These are phyloP conservation scores for Plasmodium sp. DNA, from an alignment of 169 alveolate species.

Conservation along the genomic window DNA sequence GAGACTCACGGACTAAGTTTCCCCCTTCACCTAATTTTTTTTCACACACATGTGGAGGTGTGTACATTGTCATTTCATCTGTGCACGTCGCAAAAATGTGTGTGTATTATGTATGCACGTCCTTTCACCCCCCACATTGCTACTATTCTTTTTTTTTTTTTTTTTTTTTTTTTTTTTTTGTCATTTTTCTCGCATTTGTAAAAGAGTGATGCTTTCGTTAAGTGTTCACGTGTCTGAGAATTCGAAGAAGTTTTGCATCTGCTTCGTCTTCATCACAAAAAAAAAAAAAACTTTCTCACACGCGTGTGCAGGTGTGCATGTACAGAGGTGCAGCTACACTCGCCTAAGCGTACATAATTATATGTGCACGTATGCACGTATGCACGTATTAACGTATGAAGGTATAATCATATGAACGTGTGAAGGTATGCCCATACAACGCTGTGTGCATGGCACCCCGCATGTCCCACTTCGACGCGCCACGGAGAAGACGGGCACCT, in stretches of 20 bases:
- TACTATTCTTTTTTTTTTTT: not conserved
- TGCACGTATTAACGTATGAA: too few species aligned
- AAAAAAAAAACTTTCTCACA: not conserved
- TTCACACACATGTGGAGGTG: not conserved
- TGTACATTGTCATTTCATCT: not conserved
- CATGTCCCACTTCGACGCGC: not conserved
- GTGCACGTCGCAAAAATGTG: not conserved
- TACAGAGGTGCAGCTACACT: not conserved
- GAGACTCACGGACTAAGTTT: conserved; percentile 82
- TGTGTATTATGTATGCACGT: not conserved
- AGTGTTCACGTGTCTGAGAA: not conserved
- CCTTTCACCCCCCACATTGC: not conserved
- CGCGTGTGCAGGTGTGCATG: not conserved
- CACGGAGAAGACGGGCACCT: not conserved
- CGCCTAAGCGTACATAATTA: not conserved
- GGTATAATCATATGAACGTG: too few species aligned
- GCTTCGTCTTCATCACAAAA: not conserved
- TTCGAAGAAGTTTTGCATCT: not conserved
- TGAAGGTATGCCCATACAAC: not conserved
- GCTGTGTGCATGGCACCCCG: not conserved
- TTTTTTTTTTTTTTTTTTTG: not conserved
- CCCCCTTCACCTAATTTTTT: not conserved
- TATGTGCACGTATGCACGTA: not conserved
- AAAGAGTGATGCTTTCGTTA: not conserved
- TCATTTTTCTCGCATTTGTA: not conserved